Percentiles rank a stretch among this genome's conserved stretches.
Evolutionary conservation across 768 basidiomycete genomes (phyloP).

Genomic region (Mycena venus): DNA sequence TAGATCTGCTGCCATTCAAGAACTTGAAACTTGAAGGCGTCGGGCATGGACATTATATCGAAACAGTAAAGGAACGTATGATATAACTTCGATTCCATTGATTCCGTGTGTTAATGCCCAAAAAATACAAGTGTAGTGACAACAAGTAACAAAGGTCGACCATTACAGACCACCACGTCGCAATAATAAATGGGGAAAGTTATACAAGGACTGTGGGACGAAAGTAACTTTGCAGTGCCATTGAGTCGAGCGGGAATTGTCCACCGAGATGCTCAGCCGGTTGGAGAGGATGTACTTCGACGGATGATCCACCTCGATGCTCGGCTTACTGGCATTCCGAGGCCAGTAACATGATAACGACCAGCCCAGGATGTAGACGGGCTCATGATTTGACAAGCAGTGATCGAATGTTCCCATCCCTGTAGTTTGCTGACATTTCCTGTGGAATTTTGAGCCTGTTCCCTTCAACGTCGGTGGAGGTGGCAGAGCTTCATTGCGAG

Average conservation of each 20-base stretch:
- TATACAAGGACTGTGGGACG: conserved; percentile 23
- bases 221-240: conserved; percentile 33
- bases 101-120: no score
- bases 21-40: no score
- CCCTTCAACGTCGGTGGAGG: background rate
- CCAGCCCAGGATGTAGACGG: conserved; percentile 34
- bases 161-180: no score
- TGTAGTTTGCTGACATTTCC: no score
- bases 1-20: no score
- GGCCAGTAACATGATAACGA: conserved; percentile 34
- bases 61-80: no score
- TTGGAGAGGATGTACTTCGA: conserved; percentile 29
- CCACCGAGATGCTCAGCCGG: conserved; percentile 26
- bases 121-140: no score
- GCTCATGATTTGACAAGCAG: conserved; percentile 10
- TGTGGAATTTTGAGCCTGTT: no score
- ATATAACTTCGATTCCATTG: no score
- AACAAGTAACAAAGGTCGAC: no score
- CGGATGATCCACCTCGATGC: conserved; percentile 26
- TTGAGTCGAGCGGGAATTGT: conserved; percentile 18
- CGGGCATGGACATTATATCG: no score
- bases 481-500: background rate
- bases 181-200: conserved; percentile 31
- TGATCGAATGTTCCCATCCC: conserved; percentile 12
- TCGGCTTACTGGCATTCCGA: conserved; percentile 6